These are phyloP conservation scores for Globisporangium heterothallicum DNA, from an alignment of 352 stramenopile genomes.

Conservation along the genomic window DNA sequence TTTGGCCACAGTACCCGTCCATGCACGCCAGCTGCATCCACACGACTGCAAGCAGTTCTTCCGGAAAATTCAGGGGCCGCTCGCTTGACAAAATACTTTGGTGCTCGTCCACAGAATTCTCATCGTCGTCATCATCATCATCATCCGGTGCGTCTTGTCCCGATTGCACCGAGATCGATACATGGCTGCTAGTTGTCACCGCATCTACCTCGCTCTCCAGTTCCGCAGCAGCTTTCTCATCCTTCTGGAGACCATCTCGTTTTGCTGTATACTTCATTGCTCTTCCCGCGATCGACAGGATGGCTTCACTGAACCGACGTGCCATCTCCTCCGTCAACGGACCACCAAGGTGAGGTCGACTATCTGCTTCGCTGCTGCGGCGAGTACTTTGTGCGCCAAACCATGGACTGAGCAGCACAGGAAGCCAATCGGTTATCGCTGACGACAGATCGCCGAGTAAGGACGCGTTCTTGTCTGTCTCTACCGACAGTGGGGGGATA, in stretches of 20 bases:
- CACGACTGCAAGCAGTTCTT: slow-evolving; percentile 66
- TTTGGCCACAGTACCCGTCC: slow-evolving; percentile 80
- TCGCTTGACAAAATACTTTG: slow-evolving; percentile 16
- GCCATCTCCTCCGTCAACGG: slow-evolving; percentile 59
- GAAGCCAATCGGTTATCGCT: slow-evolving; percentile 3
- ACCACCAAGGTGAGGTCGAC: slow-evolving; percentile 40
- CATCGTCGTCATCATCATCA: slow-evolving; percentile 1
- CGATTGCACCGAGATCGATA: slow-evolving; percentile 10
- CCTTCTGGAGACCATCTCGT: slow-evolving; percentile 16
- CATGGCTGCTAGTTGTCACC: slow-evolving; percentile 7
- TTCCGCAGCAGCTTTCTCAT: slow-evolving; percentile 12
- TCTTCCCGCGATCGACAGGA: slow-evolving; percentile 55
- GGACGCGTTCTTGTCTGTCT: slow-evolving; percentile 9
- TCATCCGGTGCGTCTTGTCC: slow-evolving; percentile 6
- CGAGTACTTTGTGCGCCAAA: slow-evolving; percentile 14
- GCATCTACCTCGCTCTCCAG: slow-evolving; percentile 15
- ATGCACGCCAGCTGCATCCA: slow-evolving; percentile 81
- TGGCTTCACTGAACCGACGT: slow-evolving; percentile 55
- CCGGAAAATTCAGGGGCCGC: slow-evolving; percentile 32
- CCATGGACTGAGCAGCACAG: slow-evolving; percentile 8
- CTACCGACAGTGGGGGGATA: slow-evolving; percentile 12
- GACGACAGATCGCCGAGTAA: slow-evolving; percentile 1
- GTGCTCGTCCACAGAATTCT: slow-evolving; percentile 3
- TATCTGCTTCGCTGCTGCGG: slow-evolving; percentile 52
- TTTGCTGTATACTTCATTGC: slow-evolving; percentile 44